Percentiles rank a stretch among this genome's conserved stretches.
These are phyloP conservation scores for Alternaria sp. DNA, from an alignment of 2,329 filamentous ascomycete genomes.

Conservation along the genomic window DNA sequence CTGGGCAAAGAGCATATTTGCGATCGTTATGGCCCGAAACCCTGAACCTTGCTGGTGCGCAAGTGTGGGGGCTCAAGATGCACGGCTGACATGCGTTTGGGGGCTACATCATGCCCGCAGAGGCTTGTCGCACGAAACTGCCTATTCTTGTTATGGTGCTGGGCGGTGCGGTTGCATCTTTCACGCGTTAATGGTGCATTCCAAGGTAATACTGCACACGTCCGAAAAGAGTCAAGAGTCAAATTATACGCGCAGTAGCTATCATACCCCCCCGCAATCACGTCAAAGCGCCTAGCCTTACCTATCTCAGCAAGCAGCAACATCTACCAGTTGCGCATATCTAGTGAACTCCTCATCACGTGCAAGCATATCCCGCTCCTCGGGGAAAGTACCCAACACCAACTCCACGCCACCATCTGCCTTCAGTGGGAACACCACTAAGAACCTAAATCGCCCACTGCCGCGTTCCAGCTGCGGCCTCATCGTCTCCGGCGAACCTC, in stretches of 20 bases:
- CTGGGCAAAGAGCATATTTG: slow-evolving; percentile 5
- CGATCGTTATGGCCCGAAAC: slow-evolving; percentile 1
- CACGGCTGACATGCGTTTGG: neutral
- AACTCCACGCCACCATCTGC: slow-evolving; percentile 30
- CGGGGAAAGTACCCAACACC: slow-evolving; percentile 28
- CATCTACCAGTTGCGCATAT: slow-evolving; percentile 37
- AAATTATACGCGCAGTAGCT: neutral
- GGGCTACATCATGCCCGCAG: neutral
- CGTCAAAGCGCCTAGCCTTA: neutral
- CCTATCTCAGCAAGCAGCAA: neutral
- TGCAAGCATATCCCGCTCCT: slow-evolving; percentile 56
- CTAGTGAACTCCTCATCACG: slow-evolving; percentile 52
- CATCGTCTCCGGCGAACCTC: slow-evolving; percentile 31
- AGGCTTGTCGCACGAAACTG: neutral
- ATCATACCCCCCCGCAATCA: neutral
- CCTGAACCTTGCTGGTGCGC: neutral
- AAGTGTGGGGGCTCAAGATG: neutral
- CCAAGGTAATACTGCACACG: neutral
- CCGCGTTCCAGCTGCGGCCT: slow-evolving; percentile 37
- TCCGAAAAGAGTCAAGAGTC: neutral
- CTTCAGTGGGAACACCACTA: slow-evolving; percentile 34
- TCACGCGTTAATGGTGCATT: neutral
- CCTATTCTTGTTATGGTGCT: neutral
- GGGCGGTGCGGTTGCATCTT: neutral
- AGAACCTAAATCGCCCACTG: slow-evolving; percentile 31